These are phyloP conservation scores for Microdochium bolleyi DNA, from an alignment of 2,329 filamentous ascomycete genomes.

Conservation along the genomic window DNA sequence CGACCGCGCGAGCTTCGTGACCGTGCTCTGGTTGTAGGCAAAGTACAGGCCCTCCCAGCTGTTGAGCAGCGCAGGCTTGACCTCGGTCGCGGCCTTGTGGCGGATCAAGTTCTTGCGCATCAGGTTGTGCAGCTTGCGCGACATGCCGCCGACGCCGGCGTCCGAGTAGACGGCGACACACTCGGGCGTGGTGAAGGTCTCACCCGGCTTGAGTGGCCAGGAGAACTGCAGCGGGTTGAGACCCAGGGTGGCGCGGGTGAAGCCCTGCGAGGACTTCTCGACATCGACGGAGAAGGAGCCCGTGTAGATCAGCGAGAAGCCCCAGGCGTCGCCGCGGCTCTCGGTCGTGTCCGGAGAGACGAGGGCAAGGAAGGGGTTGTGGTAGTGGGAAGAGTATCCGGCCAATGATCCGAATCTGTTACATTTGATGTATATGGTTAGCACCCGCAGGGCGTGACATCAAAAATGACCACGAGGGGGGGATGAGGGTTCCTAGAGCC, in stretches of 20 bases:
- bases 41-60: slow-evolving; percentile 59
- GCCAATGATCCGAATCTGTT: slow-evolving; percentile 50
- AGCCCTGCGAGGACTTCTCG: slow-evolving; percentile 53
- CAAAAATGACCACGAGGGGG: too few relatives aligned
- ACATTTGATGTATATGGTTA: too few relatives aligned
- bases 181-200: slow-evolving; percentile 53
- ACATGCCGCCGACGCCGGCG: slow-evolving; percentile 52
- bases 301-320: slow-evolving; percentile 57
- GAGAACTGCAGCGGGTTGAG: slow-evolving; percentile 54
- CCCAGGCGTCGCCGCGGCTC: slow-evolving; percentile 52
- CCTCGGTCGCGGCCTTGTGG: slow-evolving; percentile 42
- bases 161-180: slow-evolving; percentile 54
- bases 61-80: slow-evolving; percentile 50
- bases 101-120: slow-evolving; percentile 54
- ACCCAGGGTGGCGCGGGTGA: slow-evolving; percentile 51
- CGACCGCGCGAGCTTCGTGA: slow-evolving; percentile 46
- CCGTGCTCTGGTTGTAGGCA: slow-evolving; percentile 46
- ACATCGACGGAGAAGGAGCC: slow-evolving; percentile 56
- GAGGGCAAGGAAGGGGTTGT: slow-evolving; percentile 57
- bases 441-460: too few relatives aligned
- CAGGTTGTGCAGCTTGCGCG: slow-evolving; percentile 51
- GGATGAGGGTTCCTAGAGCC: too few relatives aligned
- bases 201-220: slow-evolving; percentile 45
- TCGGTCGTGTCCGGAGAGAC: slow-evolving; percentile 51
- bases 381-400: slow-evolving; percentile 55